These are phyloP conservation scores for Phytophthora vignae DNA, from an alignment of 352 stramenopile species.

Conservation along the genomic window DNA sequence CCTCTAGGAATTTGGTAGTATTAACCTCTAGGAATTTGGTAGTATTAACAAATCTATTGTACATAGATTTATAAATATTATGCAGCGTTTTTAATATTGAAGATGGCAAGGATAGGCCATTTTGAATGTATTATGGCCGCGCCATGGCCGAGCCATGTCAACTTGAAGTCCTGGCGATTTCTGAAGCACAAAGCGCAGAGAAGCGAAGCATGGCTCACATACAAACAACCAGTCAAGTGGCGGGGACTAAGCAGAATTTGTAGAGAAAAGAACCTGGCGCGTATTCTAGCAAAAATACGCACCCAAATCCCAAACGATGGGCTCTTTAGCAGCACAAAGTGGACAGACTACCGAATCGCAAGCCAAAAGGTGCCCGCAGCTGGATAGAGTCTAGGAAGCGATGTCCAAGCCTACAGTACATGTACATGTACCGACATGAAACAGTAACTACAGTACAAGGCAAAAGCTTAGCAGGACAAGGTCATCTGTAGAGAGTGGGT, in stretches of 20 bases:
- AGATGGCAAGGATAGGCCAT: slow-evolving; percentile 34
- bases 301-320: slow-evolving; percentile 11
- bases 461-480: background rate
- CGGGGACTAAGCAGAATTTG: background rate
- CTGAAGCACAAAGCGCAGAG: slow-evolving; percentile 33
- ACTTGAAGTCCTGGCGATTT: slow-evolving; percentile 41
- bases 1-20: too few relatives aligned
- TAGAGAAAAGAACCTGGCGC: slow-evolving; percentile 18
- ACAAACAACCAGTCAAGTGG: slow-evolving; percentile 20
- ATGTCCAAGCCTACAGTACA: background rate
- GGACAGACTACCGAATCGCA: background rate
- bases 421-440: too few relatives aligned
- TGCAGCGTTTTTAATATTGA: slow-evolving; percentile 24
- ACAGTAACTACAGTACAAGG: too few relatives aligned
- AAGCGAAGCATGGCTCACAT: slow-evolving; percentile 13
- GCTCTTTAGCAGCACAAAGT: background rate
- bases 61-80: slow-evolving; percentile 9
- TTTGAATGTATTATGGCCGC: slow-evolving; percentile 21
- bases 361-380: background rate
- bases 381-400: background rate
- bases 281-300: slow-evolving; percentile 25
- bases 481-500: background rate
- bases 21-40: too few relatives aligned
- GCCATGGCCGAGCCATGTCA: slow-evolving; percentile 27
- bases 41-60: too few relatives aligned